Conservation (phyloP, 768 basidiomycete genomes). For the Leccinum uliginosum region DNA sequence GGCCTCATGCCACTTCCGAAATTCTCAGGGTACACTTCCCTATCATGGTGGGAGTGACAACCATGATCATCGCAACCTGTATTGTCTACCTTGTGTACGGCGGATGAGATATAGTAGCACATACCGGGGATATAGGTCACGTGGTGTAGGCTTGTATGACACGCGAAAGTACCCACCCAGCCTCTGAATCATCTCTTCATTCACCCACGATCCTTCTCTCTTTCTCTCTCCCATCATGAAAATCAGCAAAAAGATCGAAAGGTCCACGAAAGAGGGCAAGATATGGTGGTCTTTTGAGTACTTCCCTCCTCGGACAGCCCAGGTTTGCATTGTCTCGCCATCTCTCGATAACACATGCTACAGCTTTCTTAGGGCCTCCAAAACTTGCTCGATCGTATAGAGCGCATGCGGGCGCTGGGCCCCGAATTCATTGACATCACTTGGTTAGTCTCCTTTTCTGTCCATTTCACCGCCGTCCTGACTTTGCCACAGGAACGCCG, state of each 20-base stretch:
- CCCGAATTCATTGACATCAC: constrained; percentile 99
- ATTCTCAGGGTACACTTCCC: constrained; percentile 44
- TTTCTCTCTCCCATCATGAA: constrained; percentile 55
- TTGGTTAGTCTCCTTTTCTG: constrained; percentile 48
- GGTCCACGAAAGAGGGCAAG: constrained; percentile 79
- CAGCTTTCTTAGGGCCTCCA: constrained; percentile 44
- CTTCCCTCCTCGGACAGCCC: constrained; percentile 93
- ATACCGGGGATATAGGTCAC: constrained; percentile 12
- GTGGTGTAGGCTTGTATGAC: constrained; percentile 9
- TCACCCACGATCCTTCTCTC: constrained; percentile 21
- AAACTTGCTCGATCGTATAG: constrained; percentile 97
- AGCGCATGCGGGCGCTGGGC: constrained; percentile 92
- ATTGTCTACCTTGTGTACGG: constrained; percentile 43
- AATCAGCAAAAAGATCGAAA: constrained; percentile 90
- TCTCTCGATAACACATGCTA: not conserved
- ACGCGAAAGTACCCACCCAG: constrained; percentile 27
- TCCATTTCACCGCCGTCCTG: not conserved
- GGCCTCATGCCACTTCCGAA: constrained; percentile 1
- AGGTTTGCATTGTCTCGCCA: constrained; percentile 45
- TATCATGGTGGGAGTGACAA: constrained; percentile 47
- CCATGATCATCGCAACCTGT: constrained; percentile 48
- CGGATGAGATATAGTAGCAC: constrained; percentile 4
- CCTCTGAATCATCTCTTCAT: not conserved
- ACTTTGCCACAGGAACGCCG: constrained; percentile 74
- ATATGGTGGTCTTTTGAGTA: constrained; percentile 99